Evolutionary conservation across 2,329 filamentous ascomycete species (phyloP).

Genomic region (Monilinia fructicola): DNA sequence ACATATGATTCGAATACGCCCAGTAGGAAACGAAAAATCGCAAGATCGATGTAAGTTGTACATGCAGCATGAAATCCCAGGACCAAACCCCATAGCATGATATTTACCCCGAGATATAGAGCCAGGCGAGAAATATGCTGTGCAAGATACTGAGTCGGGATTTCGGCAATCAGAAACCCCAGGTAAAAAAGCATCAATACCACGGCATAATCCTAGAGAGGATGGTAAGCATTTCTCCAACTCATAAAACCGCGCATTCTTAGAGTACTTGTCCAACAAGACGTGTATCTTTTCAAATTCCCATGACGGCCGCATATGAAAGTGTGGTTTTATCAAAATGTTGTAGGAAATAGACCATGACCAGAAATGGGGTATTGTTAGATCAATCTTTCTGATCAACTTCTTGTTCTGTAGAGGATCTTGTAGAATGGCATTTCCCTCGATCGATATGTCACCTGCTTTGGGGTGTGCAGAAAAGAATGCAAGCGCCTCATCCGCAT

Average conservation of each 20-base stretch:
- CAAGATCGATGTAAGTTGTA: conserved; percentile 44
- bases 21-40: conserved; percentile 50
- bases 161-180: conserved; percentile 32
- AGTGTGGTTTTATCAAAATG: conserved; percentile 40
- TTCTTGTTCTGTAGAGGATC: conserved; percentile 24
- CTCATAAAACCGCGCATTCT: conserved; percentile 20
- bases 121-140: conserved; percentile 42
- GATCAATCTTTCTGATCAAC: conserved; percentile 60
- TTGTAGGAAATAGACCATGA: conserved; percentile 52
- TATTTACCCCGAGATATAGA: conserved; percentile 39
- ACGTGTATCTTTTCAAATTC: conserved; percentile 30
- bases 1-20: conserved; percentile 54
- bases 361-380: conserved; percentile 68
- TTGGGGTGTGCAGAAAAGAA: conserved; percentile 25
- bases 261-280: conserved; percentile 47
- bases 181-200: not conserved
- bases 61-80: not conserved
- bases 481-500: conserved; percentile 26
- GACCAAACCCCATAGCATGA: not conserved
- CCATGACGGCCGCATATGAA: conserved; percentile 37
- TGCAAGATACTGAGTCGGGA: conserved; percentile 33
- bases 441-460: conserved; percentile 32
- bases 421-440: conserved; percentile 37
- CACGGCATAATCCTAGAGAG: not conserved
- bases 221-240: not conserved